Conservation (phyloP, 202 grass and related monocot species). For the Carex arenaria region DNA sequence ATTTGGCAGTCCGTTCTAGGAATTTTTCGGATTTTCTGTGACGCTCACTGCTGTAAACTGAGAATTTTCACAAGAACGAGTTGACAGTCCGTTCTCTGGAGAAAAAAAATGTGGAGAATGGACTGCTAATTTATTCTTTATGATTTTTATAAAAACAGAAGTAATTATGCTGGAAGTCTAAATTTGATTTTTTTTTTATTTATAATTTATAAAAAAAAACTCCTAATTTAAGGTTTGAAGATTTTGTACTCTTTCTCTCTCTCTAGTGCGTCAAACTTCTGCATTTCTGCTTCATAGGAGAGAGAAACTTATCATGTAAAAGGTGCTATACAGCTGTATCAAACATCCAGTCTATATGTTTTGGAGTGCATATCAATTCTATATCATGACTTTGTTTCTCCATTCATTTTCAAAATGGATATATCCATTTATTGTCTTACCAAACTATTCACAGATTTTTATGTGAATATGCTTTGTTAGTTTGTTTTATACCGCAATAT, state of each 20-base stretch:
- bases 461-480: not conserved
- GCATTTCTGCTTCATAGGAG: not conserved
- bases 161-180: no score
- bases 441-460: not conserved
- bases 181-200: no score
- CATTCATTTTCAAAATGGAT: not conserved
- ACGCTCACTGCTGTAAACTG: no score
- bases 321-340: constrained; percentile 35
- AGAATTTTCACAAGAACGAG: no score
- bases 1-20: no score
- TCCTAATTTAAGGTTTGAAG: not conserved
- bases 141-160: no score
- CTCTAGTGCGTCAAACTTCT: not conserved
- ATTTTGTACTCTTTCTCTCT: not conserved
- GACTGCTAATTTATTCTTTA: no score
- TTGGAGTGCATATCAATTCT: constrained; percentile 8
- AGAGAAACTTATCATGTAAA: constrained; percentile 23
- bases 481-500: not conserved
- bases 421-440: not conserved
- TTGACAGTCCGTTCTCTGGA: no score
- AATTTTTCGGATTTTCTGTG: no score
- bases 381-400: not conserved
- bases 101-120: no score
- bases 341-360: constrained; percentile 24
- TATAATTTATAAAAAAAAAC: no score